Base-by-base conservation (phyloP, 306 rosid species). In the Geum urbanum region DNA sequence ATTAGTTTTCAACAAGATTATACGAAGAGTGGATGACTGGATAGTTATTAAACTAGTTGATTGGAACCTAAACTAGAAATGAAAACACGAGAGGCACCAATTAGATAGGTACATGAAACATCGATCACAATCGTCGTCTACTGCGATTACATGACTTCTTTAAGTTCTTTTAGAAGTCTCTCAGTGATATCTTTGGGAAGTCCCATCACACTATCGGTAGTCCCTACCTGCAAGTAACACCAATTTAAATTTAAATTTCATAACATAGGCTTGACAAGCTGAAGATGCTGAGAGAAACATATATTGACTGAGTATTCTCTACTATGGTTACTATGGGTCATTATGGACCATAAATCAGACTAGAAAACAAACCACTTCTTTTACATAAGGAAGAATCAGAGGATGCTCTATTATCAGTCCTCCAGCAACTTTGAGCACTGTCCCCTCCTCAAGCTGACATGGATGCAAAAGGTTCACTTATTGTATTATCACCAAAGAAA, bases 181-280 rank as follows among this genome's bases (percentile, higher is more conserved):
- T 83, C 86, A 9, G 99, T 87, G 61, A 89, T 78, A 51, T 78
- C 78, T 83, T 84, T 89, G 27, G 97, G 99, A 67, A 94, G 97
- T 77, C 97, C 97, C 97, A 94, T 91, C 83, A 94, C 96, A 22
- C 99, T 94, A 78, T 91, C 99, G 0, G 88, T 88, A 72, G 97
- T 94, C 69, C 99, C 96, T 63, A 81, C 92, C 95, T 94, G 96
- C 85, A 80, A 4, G 76, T 53, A 69, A 50, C 71, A 62, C 20
- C 84, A 71, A 70, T 49, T 43, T 52, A 63, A 76, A 69, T 40
- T 50, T 50, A 53, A 39, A 39, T n/a, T 44, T 63, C 19, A 19
- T 77, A 49, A 32, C 39, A 9, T 14, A 20, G 22, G 37, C 37
- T 32, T 32, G 37, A 32, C 37, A 32, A 27, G 32, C 32, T 27